These are phyloP conservation scores for Phytopythium ostracodes DNA, from an alignment of 352 stramenopile genomes.

Conservation along the genomic window DNA sequence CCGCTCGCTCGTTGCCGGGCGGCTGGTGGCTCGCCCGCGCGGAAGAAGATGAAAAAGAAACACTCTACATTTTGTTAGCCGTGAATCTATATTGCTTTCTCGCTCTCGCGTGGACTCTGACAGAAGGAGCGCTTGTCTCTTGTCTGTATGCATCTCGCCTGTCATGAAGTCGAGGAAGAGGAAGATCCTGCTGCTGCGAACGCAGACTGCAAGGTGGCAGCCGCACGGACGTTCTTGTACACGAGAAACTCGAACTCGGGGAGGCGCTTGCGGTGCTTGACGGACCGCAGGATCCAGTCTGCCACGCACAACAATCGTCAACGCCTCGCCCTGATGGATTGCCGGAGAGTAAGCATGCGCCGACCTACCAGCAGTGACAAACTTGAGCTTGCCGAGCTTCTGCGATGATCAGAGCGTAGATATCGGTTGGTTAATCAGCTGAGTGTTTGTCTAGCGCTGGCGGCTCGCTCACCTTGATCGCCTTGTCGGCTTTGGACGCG, in stretches of 20 bases:
- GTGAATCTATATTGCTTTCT: slow-evolving; percentile 34
- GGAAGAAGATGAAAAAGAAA: slow-evolving; percentile 31
- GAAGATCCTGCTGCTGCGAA: no score
- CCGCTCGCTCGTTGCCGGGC: slow-evolving; percentile 9
- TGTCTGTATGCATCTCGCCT: neutral
- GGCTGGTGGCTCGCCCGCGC: slow-evolving; percentile 18
- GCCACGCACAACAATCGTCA: neutral
- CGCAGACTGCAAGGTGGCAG: slow-evolving; percentile 14
- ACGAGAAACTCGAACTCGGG: slow-evolving; percentile 68
- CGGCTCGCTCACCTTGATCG: slow-evolving; percentile 45
- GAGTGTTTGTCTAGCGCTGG: neutral
- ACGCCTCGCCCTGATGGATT: no score
- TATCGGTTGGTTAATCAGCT: neutral
- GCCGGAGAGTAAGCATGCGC: neutral
- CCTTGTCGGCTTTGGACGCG: slow-evolving; percentile 66
- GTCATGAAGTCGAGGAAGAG: neutral
- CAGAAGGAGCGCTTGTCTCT: no score
- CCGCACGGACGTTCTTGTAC: slow-evolving; percentile 47
- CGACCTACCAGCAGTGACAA: slow-evolving; percentile 51
- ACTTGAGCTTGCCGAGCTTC: slow-evolving; percentile 56
- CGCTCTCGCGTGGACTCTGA: slow-evolving; percentile 15
- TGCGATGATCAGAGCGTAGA: slow-evolving; percentile 9
- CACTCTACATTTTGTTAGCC: slow-evolving; percentile 40
- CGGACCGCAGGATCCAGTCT: slow-evolving; percentile 80
- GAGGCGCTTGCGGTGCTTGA: slow-evolving; percentile 59